Evolutionary conservation across 2,329 filamentous ascomycete species (phyloP).

Genomic region (Colletotrichum paranaense): DNA sequence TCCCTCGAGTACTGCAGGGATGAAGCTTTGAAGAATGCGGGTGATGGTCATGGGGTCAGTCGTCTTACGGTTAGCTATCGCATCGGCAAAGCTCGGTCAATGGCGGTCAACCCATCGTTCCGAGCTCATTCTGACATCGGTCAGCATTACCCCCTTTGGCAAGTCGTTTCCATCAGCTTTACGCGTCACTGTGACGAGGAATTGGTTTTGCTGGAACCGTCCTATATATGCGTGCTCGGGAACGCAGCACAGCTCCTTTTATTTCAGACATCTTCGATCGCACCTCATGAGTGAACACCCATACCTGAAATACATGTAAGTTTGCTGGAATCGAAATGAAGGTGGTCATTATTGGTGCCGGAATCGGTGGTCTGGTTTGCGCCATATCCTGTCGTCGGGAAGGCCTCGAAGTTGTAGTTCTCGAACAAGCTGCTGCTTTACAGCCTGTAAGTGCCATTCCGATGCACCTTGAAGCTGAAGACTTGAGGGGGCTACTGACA

Average conservation of each 20-base stretch:
- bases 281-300: too few species aligned
- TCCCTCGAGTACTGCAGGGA: too few species aligned
- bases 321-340: constrained; percentile 6
- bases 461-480: too few species aligned
- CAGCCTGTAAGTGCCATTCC: background rate
- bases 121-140: background rate
- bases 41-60: background rate
- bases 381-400: constrained; percentile 22
- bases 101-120: background rate
- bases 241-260: too few species aligned
- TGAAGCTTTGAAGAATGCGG: background rate
- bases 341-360: constrained; percentile 23
- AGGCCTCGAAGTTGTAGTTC: constrained; percentile 25
- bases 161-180: background rate
- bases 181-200: background rate
- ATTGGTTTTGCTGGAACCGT: background rate
- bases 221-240: background rate
- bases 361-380: constrained; percentile 17
- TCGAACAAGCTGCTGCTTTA: constrained; percentile 20
- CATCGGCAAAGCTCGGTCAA: background rate
- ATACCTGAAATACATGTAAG: too few species aligned
- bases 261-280: too few species aligned
- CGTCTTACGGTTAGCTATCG: background rate
- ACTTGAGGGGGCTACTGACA: background rate
- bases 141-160: background rate